phyloP scores from a whole-genome alignment of 441 rosid species.

The Bruguiera hainesii region DNA sequence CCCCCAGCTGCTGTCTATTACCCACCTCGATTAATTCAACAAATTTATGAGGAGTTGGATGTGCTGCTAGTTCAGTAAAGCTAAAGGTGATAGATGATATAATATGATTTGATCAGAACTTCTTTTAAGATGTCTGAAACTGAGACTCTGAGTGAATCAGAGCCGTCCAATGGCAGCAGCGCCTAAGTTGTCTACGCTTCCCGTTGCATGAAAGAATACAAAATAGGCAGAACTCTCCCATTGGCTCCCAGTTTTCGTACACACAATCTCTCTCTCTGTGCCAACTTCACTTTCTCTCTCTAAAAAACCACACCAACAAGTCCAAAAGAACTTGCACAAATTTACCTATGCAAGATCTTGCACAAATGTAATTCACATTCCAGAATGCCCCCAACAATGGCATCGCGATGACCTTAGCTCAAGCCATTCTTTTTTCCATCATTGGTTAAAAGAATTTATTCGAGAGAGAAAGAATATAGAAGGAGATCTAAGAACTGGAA shows the following conservation, averaged over 20 bases:
- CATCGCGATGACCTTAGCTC: conserved; percentile 24
- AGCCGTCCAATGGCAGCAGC: conserved; percentile 48
- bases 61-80: conserved; percentile 9
- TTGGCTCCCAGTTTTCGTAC: conserved; percentile 49
- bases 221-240: conserved; percentile 35
- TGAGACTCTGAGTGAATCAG: conserved; percentile 38
- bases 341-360: conserved; percentile 50
- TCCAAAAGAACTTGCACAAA: conserved; percentile 29
- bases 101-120: conserved; percentile 11
- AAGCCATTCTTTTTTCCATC: conserved; percentile 10
- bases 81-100: conserved; percentile 2
- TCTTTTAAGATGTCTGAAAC: conserved; percentile 20
- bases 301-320: too few species aligned
- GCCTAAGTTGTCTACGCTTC: conserved; percentile 26
- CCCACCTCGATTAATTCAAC: conserved; percentile 32
- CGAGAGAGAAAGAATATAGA: neutral
- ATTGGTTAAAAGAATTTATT: conserved; percentile 15
- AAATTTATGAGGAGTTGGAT: neutral
- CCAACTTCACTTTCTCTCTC: neutral
- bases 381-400: conserved; percentile 35
- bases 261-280: conserved; percentile 22
- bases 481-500: conserved; percentile 14
- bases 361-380: conserved; percentile 29
- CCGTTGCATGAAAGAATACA: conserved; percentile 32
- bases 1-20: conserved; percentile 23